A percentile compares a stretch with the other conserved stretches of the same genome.
These are phyloP conservation scores for Pseudogymnoascus sp. DNA, from an alignment of 2,329 filamentous ascomycete species.

Conservation along the genomic window DNA sequence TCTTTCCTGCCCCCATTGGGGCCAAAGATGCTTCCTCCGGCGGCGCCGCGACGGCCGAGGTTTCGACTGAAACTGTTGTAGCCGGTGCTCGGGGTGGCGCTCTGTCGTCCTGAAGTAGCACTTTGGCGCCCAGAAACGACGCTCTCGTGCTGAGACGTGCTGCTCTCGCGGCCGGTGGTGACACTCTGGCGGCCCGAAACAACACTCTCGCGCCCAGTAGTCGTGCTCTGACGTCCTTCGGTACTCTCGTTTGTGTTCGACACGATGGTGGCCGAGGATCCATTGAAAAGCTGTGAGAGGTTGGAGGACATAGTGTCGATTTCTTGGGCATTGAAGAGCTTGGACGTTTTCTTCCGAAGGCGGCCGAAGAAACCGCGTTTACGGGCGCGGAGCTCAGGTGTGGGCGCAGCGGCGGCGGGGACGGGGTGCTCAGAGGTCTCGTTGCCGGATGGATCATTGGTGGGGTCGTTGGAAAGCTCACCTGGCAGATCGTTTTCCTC, in stretches of 20 bases:
- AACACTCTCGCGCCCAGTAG: too few species aligned
- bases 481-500: conserved; percentile 11
- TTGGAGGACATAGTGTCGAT: background rate
- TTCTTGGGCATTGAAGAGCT: background rate
- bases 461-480: background rate
- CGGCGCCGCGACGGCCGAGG: background rate
- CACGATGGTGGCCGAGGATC: background rate
- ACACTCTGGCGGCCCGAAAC: too few species aligned
- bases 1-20: background rate
- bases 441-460: background rate
- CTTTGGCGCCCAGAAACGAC: too few species aligned
- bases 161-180: too few species aligned
- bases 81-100: too few species aligned
- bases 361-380: background rate
- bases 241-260: background rate
- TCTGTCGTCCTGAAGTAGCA: too few species aligned
- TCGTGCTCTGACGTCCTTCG: too few species aligned
- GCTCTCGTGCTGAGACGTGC: too few species aligned
- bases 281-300: background rate
- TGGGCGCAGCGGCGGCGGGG: background rate
- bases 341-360: background rate
- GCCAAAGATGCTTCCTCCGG: background rate
- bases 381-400: background rate
- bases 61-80: too few species aligned
- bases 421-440: background rate